These are phyloP conservation scores for Picea engelmannii DNA, from an alignment of 83 land plant genomes.

Conservation along the genomic window DNA sequence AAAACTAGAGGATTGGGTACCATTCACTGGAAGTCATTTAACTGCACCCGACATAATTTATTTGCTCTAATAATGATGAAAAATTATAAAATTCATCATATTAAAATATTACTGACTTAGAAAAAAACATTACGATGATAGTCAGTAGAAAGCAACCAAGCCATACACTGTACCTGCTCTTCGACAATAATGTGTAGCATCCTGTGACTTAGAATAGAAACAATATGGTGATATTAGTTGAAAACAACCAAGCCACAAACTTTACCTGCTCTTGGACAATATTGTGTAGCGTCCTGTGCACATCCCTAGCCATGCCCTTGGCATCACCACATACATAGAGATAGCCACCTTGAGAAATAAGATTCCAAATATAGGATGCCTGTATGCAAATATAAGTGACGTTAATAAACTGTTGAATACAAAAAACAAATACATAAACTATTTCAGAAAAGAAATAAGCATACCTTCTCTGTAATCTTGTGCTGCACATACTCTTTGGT, in stretches of 20 bases:
- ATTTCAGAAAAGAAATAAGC: not conserved
- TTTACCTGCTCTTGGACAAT: slow-evolving; percentile 90
- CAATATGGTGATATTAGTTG: no score
- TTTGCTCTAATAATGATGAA: no score
- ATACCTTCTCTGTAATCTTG: slow-evolving; percentile 83
- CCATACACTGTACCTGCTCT: slow-evolving; percentile 63
- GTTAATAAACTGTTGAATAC: not conserved
- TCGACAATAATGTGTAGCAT: slow-evolving; percentile 74
- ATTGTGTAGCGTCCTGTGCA: slow-evolving; percentile 80
- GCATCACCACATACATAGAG: slow-evolving; percentile 99
- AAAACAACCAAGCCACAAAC: not conserved
- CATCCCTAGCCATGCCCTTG: slow-evolving; percentile 98
- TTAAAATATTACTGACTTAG: no score
- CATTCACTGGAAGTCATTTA: no score
- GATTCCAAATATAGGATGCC: slow-evolving; percentile 78
- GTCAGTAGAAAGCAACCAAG: no score
- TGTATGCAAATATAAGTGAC: slow-evolving; percentile 16
- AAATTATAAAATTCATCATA: no score
- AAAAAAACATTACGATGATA: no score
- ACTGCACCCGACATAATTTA: no score
- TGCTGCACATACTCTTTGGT: slow-evolving; percentile 97
- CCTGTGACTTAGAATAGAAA: slow-evolving; percentile 34
- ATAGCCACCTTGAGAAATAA: slow-evolving; percentile 75
- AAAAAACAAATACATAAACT: not conserved
- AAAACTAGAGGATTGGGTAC: no score